Percentiles rank a stretch among this genome's conserved stretches.
Evolutionary conservation across 805 yeast species (phyloP).

Genomic region (Zygosaccharomyces rouxii): DNA sequence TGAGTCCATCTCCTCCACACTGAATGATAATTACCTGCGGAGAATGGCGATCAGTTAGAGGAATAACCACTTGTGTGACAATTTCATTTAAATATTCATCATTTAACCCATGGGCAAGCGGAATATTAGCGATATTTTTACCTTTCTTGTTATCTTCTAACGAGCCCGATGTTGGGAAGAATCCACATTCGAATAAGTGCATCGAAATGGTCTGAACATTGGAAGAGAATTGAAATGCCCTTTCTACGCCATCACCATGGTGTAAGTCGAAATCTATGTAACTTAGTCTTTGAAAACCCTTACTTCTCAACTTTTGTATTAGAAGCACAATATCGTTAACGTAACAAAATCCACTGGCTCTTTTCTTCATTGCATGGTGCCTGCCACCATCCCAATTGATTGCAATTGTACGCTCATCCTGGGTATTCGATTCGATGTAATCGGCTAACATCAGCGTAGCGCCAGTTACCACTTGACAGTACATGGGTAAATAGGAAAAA

Average conservation of each 20-base stretch:
- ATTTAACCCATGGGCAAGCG: conserved; percentile 51
- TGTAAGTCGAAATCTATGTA: conserved; percentile 73
- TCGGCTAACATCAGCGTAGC: conserved; percentile 51
- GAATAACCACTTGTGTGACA: conserved; percentile 40
- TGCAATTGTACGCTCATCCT: conserved; percentile 36
- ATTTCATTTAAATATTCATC: conserved; percentile 43
- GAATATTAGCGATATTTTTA: conserved; percentile 47
- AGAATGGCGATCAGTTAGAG: conserved; percentile 35
- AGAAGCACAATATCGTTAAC: conserved; percentile 63
- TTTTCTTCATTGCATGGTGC: conserved; percentile 56
- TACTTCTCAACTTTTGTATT: conserved; percentile 47
- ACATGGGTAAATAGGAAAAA: conserved; percentile 50
- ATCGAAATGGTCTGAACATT: conserved; percentile 58
- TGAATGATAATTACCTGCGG: conserved; percentile 60
- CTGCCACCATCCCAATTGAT: conserved; percentile 80
- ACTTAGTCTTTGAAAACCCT: conserved; percentile 42
- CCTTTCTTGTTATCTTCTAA: conserved; percentile 38
- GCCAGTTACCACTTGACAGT: conserved; percentile 49
- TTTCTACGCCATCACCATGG: conserved; percentile 77
- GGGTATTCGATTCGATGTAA: conserved; percentile 26
- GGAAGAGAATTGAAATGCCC: conserved; percentile 53
- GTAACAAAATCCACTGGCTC: conserved; percentile 70
- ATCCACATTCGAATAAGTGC: conserved; percentile 62
- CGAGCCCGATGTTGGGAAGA: conserved; percentile 69
- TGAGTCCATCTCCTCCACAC: conserved; percentile 71